phyloP scores from a whole-genome alignment of 1,284 basidiomycete genomes.

The Agaricales sp. region DNA sequence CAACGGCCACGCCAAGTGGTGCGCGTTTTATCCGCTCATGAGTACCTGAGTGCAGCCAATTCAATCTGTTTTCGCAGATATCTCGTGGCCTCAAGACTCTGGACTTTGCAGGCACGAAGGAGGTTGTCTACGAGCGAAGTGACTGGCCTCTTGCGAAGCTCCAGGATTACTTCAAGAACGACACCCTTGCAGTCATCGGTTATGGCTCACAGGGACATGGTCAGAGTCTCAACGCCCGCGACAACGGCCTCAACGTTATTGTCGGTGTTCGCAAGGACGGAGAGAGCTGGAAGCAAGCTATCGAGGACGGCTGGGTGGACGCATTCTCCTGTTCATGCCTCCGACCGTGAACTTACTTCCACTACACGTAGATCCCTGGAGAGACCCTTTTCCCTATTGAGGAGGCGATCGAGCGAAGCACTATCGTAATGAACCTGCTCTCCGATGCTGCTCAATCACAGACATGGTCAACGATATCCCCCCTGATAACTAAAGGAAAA shows the following conservation, averaged over 20 bases:
- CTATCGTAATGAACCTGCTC: constrained; percentile 99
- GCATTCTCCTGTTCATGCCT: neutral
- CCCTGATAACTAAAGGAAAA: constrained; percentile 97
- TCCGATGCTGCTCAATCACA: constrained; percentile 97
- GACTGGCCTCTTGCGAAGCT: constrained; percentile 98
- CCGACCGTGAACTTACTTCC: constrained; percentile 2
- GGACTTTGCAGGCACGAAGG: constrained; percentile 94
- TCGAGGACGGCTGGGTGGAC: constrained; percentile 92
- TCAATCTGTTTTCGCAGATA: constrained; percentile 16
- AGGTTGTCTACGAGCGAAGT: constrained; percentile 93
- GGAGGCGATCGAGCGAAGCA: constrained; percentile 92
- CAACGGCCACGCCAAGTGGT: constrained; percentile 36
- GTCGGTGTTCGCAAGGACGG: constrained; percentile 97
- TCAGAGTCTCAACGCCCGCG: constrained; percentile 96
- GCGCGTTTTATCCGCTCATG: constrained; percentile 12
- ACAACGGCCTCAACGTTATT: constrained; percentile 98
- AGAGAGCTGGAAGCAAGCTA: constrained; percentile 93
- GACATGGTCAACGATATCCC: constrained; percentile 84
- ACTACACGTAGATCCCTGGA: constrained; percentile 66
- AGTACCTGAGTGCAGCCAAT: neutral
- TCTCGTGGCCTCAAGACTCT: constrained; percentile 90
- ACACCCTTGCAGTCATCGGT: constrained; percentile 97
- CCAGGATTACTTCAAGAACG: constrained; percentile 99
- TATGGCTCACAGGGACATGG: constrained; percentile 99
- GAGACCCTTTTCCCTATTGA: constrained; percentile 98